Conservation (phyloP, 176 grass and related monocot genomes). For the Aegilops bicornis region DNA sequence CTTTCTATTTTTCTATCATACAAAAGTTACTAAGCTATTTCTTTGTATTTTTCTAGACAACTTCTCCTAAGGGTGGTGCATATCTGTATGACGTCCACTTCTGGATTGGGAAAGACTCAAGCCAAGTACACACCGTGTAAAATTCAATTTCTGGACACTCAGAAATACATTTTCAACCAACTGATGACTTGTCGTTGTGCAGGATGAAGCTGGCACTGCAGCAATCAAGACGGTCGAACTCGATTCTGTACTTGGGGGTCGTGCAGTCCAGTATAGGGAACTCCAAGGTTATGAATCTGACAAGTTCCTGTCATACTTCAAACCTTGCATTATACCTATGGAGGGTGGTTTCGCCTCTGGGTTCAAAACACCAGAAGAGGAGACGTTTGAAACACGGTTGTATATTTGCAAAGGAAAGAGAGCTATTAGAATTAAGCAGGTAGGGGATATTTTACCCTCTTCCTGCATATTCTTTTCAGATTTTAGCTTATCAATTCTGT, state of each 20-base stretch:
- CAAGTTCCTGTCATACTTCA: conserved; percentile 96
- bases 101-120: conserved; percentile 94
- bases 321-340: conserved; percentile 97
- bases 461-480: conserved; percentile 16
- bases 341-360: conserved; percentile 98
- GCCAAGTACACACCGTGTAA: conserved; percentile 48
- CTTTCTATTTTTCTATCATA: background rate
- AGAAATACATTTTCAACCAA: conserved; percentile 18
- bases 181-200: background rate
- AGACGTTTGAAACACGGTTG: conserved; percentile 76
- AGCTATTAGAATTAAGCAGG: conserved; percentile 94
- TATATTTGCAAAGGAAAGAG: conserved; percentile 95
- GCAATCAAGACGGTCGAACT: conserved; percentile 96
- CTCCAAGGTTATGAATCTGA: conserved; percentile 92
- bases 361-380: conserved; percentile 82
- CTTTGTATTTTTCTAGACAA: conserved; percentile 55
- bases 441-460: conserved; percentile 11
- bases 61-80: conserved; percentile 62
- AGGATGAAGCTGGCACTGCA: conserved; percentile 99
- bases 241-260: conserved; percentile 84
- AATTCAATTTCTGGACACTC: background rate
- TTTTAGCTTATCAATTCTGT: background rate
- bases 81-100: conserved; percentile 79
- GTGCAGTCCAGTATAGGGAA: conserved; percentile 95
- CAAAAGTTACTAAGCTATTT: background rate